A percentile compares a stretch with the other conserved stretches of the same genome.
These are phyloP conservation scores for Petrea volubilis DNA, from an alignment of 257 asterid species.

Conservation along the genomic window DNA sequence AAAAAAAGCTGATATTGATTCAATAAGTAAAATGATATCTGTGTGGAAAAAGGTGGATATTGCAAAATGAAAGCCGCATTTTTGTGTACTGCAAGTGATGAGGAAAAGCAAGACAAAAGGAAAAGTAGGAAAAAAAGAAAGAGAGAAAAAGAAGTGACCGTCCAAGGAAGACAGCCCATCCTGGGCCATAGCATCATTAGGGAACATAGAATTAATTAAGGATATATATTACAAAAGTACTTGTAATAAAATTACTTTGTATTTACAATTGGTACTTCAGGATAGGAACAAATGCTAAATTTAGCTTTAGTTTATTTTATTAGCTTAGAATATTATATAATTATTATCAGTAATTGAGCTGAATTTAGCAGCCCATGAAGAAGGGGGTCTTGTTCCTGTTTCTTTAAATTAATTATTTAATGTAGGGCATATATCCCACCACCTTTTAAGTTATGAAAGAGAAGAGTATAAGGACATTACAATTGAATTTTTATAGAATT, in stretches of 20 bases:
- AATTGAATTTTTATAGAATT: conserved; percentile 15
- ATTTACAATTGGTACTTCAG: conserved; percentile 31
- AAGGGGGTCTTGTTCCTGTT: conserved; percentile 59
- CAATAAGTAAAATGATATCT: not conserved
- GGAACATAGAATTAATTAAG: conserved; percentile 27
- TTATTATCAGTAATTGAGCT: conserved; percentile 36
- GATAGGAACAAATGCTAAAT: conserved; percentile 90
- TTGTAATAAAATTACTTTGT: conserved; percentile 23
- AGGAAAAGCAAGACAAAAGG: conserved; percentile 24
- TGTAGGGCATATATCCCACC: conserved; percentile 24
- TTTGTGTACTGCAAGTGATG: conserved; percentile 17
- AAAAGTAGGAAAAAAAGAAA: conserved; percentile 3
- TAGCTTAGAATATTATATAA: conserved; percentile 6
- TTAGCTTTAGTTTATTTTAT: conserved; percentile 38
- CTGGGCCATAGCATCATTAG: conserved; percentile 64
- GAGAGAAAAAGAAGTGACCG: conserved; percentile 38
- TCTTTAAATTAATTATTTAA: conserved; percentile 41
- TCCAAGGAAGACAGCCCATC: conserved; percentile 47
- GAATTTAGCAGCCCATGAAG: conserved; percentile 58
- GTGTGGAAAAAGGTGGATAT: conserved; percentile 12
- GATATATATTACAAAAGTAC: conserved; percentile 20
- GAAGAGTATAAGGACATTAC: not conserved
- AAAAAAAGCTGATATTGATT: not conserved
- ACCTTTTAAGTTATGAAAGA: conserved; percentile 20
- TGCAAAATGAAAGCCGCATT: conserved; percentile 20